phyloP scores from a whole-genome alignment of 164 flowering plant genomes.

The Nymphaea colorata region DNA sequence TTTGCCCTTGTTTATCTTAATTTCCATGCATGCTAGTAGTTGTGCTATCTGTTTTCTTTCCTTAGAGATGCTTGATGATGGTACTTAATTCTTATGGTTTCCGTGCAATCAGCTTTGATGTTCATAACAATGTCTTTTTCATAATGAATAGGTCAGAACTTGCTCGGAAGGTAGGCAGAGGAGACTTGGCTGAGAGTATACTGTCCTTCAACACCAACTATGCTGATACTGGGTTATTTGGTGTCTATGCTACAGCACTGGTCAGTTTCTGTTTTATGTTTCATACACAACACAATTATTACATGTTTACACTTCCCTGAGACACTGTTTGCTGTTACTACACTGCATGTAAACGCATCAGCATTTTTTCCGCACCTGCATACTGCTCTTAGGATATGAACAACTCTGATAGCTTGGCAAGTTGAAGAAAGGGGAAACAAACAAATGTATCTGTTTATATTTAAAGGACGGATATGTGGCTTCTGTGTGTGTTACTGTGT shows the following conservation, averaged over 20 bases:
- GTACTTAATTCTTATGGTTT: background rate
- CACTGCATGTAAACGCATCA: too few species aligned
- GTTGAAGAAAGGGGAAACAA: too few species aligned
- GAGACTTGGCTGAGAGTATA: conserved; percentile 74
- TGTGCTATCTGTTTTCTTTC: background rate
- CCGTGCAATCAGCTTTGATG: background rate
- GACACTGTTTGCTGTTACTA: too few species aligned
- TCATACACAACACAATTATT: too few species aligned
- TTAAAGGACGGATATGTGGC: too few species aligned
- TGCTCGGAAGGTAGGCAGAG: conserved; percentile 70
- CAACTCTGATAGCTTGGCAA: too few species aligned
- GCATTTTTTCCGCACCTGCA: too few species aligned
- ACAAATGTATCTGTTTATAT: too few species aligned
- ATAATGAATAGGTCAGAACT: conserved; percentile 60
- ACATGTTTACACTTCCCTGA: too few species aligned
- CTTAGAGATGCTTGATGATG: background rate
- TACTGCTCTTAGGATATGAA: too few species aligned
- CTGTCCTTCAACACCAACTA: conserved; percentile 66
- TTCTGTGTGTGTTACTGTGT: too few species aligned
- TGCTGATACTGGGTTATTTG: conserved; percentile 61
- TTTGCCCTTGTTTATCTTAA: background rate
- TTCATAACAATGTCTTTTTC: background rate
- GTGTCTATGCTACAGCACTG: conserved; percentile 93
- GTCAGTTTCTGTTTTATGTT: conserved; percentile 16
- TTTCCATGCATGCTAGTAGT: background rate